Evolutionary conservation across 1,284 basidiomycete genomes (phyloP), one percentile per base, ranked within the genome.

Genomic region (Coniferiporia weirii): DNA sequence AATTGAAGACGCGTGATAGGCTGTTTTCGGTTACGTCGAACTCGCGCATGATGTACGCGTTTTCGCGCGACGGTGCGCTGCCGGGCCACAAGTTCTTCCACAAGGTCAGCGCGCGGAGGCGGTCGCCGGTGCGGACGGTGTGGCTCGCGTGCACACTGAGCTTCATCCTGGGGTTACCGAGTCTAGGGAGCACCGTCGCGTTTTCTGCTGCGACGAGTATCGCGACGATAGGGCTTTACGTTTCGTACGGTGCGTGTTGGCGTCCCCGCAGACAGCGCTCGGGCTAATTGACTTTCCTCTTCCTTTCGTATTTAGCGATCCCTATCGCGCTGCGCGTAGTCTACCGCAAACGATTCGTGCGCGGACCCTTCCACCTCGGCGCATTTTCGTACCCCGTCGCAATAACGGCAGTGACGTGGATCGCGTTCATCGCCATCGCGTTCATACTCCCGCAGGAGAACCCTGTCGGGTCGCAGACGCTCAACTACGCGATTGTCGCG

Each of bases 11-110:
- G 27, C 27, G 27, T 27, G 27, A 27, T 27, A 27, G 82, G 40
- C 85, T 82, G 1, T 91, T 90, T 72, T 89, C 86, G 0, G 71
- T 91, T 45, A 89, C 87, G 0, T 84, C 83, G 0, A 91, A 91
- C 67, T 87, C 83, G 2, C 79, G 89, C 1, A 90, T 90, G 87
- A 87, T 87, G 83, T 90, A 84, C 67, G 84, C 87, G 0, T 90
- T 89, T 68, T 76, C 84, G 3, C 78, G 86, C 36, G 85, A 87
- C 66, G 83, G 84, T 2, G 85, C 80, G n/a, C 78, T 89, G 22
- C 86, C 87, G 0, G 84, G 83, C 6, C 80, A 82, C 60, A 76
- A 68, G 44, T 88, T 85, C 71, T 86, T 89, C 69, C 80, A 80
- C 64, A 78, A 83, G 60, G 87, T 91, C 44, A 79, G 81, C 68